Conservation (phyloP, 768 basidiomycete species). For the Amanita rimosa region DNA sequence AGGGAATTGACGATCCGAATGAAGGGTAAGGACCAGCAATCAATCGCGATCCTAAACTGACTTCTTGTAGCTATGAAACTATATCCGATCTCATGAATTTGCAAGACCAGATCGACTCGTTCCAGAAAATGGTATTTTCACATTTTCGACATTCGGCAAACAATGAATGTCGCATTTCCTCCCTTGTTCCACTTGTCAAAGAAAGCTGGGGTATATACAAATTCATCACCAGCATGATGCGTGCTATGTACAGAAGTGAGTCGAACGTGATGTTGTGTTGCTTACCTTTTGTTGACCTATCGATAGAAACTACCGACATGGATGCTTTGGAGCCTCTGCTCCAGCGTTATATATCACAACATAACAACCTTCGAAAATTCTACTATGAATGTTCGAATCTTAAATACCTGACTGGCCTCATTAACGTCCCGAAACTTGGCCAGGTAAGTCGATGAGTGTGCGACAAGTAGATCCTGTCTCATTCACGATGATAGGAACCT, state of each 20-base stretch:
- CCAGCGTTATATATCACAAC: slow-evolving; percentile 82
- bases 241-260: slow-evolving; percentile 91
- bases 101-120: slow-evolving; percentile 98
- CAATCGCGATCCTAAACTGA: neutral
- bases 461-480: slow-evolving; percentile 1
- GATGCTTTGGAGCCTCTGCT: slow-evolving; percentile 87
- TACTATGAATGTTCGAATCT: slow-evolving; percentile 99
- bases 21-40: slow-evolving; percentile 64
- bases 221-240: slow-evolving; percentile 97
- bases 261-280: slow-evolving; percentile 4
- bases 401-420: slow-evolving; percentile 93
- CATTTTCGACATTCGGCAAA: slow-evolving; percentile 86
- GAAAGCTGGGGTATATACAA: slow-evolving; percentile 99
- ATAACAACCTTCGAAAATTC: slow-evolving; percentile 89
- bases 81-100: slow-evolving; percentile 95
- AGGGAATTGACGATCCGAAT: slow-evolving; percentile 97
- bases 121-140: slow-evolving; percentile 95
- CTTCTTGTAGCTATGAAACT: slow-evolving; percentile 73
- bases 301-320: slow-evolving; percentile 71
- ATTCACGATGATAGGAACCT: slow-evolving; percentile 55
- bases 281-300: neutral
- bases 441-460: slow-evolving; percentile 40
- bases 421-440: slow-evolving; percentile 96
- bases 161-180: slow-evolving; percentile 95
- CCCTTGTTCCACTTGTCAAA: slow-evolving; percentile 94